Base-by-base conservation (phyloP, 192 early-diverging fungal species). In the Coemansia sp. region DNA sequence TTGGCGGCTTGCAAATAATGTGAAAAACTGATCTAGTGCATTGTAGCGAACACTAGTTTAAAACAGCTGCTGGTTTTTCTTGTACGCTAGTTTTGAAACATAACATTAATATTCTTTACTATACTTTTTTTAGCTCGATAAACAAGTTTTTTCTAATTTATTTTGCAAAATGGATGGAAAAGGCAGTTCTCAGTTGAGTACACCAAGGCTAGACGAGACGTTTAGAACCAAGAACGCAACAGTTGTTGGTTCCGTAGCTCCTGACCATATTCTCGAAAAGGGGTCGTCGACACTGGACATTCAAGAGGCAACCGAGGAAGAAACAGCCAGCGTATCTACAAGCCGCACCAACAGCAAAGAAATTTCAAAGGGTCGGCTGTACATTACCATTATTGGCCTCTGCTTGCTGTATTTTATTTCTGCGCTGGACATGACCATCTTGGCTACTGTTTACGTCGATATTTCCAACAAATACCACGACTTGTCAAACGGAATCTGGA, bases 401-500 rank as follows among this genome's bases (percentile, higher is more conserved):
- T 63, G 67, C 24, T 52, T 88, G 19, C 64, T 85, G 5, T 74
- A 84, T 22, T 87, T 92, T 69, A 78, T 89, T 1, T 84, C 84
- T 8, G 83, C 86, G 4, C 74, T 92, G 23, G 91, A 93, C 37
- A 86, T 82, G 61, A 93, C 91, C 0, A 87, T 93, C 48, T 82
- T 93, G 54, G 75, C 89, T 16, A 89, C 89, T 0, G 89, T 90
- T n/a, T 81, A 88, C 49, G 72, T 86, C n/a, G 74, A 71, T 45
- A 91, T 93, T 53, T 74, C 85, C 11, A 59, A 61, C 39, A 78
- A 84, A 18, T 88, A 89, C 71, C 51, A 82, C 13, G 81, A 71
- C 52, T 73, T 89, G 59, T 76, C 75, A 20, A 73, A 86, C 54
- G 85, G 91, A 49, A 81, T 89, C 3, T 96, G 94, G 94, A 89